Percentiles rank a stretch among this genome's conserved stretches.
Conservation (phyloP, 2,329 filamentous ascomycete genomes). For the Penicillium sp. region DNA sequence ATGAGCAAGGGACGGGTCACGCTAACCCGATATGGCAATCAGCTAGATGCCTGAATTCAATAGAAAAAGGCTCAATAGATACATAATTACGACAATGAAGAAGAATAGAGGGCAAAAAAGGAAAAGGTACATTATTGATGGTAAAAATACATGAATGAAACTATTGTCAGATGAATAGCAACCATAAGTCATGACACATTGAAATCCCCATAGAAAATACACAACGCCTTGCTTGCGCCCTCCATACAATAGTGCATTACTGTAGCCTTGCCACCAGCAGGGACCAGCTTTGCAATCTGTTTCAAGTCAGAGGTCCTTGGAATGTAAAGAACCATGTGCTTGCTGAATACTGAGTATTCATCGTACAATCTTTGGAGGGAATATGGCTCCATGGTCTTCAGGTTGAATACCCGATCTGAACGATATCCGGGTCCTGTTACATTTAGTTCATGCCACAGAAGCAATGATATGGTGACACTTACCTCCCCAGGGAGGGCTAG, state of each 20-base stretch:
- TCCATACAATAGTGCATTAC: slow-evolving; percentile 89
- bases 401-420: slow-evolving; percentile 70
- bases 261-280: slow-evolving; percentile 57
- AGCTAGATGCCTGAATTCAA: slow-evolving; percentile 8
- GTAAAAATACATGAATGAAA: not conserved
- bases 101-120: not conserved
- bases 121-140: not conserved
- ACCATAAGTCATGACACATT: slow-evolving; percentile 30
- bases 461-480: slow-evolving; percentile 18
- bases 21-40: slow-evolving; percentile 28
- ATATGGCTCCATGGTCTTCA: slow-evolving; percentile 87
- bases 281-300: slow-evolving; percentile 63
- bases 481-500: slow-evolving; percentile 73
- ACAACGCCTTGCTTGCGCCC: slow-evolving; percentile 76
- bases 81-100: not conserved
- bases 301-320: slow-evolving; percentile 80
- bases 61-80: not conserved
- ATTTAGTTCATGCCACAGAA: not conserved
- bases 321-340: slow-evolving; percentile 70
- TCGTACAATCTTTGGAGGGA: slow-evolving; percentile 61
- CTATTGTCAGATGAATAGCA: not conserved
- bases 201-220: slow-evolving; percentile 57
- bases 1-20: slow-evolving; percentile 7
- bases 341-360: slow-evolving; percentile 54
- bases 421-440: slow-evolving; percentile 59